Base-by-base conservation (phyloP, 2,329 filamentous ascomycete genomes). In the Gremmenia infestans region DNA sequence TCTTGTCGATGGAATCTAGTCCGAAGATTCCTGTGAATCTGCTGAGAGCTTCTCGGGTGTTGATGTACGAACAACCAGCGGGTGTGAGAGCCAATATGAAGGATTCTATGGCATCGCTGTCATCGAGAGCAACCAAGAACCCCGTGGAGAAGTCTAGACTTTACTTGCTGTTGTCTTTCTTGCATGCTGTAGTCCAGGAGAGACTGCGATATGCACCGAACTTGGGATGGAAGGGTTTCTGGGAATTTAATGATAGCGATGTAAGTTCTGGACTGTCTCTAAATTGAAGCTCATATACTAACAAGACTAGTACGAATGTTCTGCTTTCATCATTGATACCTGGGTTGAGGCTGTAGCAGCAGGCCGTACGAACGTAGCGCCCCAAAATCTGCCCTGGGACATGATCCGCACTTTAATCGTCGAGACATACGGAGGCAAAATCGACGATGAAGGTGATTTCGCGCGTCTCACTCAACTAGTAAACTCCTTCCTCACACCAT, bases 211-310 rank as follows among this genome's bases (percentile, higher is more conserved):
- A 99, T 71, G 92, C 93, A 23, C 95, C 94, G 0, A 93, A 82
- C 55, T 78, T 99, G 54, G 94, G 94, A 58, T 99, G 94, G 94
- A 97, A 96, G 77, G 91, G 91, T 53, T 96, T 97, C 80, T 99
- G 95, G 94, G 95, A 99, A 74, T 99, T 99, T 73, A 99, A 99
- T 71, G 95, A 99, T 73, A 96, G 92, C 65, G 94, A 99, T 74
- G 90, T 95, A 83, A 88, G 89, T 86, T 17, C 15, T 54, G 19
- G 11, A 6, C 5, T 23, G n/a, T 39, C 22, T 48, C 23, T 32
- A 32, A 47, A 17, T 15, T 36, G 96, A 96, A 70, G 91, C 97
- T 73, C 92, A 92, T 96, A 42, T 66, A 53, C 72, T 78, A 68
- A 75, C 37, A 32, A 50, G 22, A 23, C 12, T 65, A 94, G 89